These are phyloP conservation scores for Microascus cirrosus DNA, from an alignment of 2,329 filamentous ascomycete species.

Conservation along the genomic window DNA sequence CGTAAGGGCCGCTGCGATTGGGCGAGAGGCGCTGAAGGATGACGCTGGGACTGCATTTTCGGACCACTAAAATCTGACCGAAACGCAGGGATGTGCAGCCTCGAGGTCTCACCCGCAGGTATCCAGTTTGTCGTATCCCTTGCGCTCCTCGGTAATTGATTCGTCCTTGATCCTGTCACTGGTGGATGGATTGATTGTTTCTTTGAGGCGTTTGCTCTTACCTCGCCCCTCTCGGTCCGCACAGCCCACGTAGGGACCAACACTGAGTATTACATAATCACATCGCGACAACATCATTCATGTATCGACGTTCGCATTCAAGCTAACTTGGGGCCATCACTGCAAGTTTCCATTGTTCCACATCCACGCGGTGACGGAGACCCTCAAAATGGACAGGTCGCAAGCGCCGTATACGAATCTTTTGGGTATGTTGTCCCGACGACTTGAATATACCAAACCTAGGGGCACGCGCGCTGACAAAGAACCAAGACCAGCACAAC, in stretches of 20 bases:
- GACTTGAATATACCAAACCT: not conserved
- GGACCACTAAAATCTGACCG: not conserved
- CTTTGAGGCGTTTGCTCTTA: too few species aligned
- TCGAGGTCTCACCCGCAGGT: not conserved
- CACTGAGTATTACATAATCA: too few species aligned
- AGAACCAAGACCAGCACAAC: constrained; percentile 29
- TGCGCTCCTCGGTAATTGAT: too few species aligned
- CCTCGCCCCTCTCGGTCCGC: too few species aligned
- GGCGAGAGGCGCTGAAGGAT: not conserved
- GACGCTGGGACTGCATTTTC: not conserved
- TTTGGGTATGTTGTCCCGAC: constrained; percentile 17
- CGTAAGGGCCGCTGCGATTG: not conserved
- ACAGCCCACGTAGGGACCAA: too few species aligned
- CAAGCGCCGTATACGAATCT: constrained; percentile 21
- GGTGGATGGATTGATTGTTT: too few species aligned
- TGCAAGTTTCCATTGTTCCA: not conserved
- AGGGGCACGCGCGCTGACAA: not conserved
- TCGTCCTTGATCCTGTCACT: too few species aligned
- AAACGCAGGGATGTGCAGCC: not conserved
- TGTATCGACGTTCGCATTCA: too few species aligned
- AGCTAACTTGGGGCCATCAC: not conserved
- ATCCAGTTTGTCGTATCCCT: too few species aligned
- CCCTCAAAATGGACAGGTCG: constrained; percentile 18
- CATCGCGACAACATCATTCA: too few species aligned
- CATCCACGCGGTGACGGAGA: not conserved